Base-by-base conservation (phyloP, 2,329 filamentous ascomycete species). In the Mycogone perniciosa region DNA sequence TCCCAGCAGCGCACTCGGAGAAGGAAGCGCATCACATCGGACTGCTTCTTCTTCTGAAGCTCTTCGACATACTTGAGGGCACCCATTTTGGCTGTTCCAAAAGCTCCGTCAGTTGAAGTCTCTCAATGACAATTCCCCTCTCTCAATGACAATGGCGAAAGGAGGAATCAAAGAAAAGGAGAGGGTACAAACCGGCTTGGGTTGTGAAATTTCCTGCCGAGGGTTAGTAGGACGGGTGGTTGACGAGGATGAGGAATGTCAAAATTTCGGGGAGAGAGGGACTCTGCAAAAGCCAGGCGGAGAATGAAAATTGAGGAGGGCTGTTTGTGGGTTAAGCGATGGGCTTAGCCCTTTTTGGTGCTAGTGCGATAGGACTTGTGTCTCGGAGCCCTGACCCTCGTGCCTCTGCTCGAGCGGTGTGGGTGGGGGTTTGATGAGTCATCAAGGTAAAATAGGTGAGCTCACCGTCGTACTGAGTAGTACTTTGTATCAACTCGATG, bases 41-140 rank as follows among this genome's bases (percentile, higher is more conserved):
- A 96, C 87, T 99, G 93, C 90, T 99, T 99, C 89, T 96, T 96
- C 90, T 99, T 97, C 79, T 96, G 90, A 82, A 99, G 88, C 85
- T 99, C 93, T 86, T 99, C 95, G 80, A 99, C 89, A 83, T 96
- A 99, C 82, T 99, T 99, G 78, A 96, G 89, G 82, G 92, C 92
- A 88, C 93, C 93, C 93, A 96, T 96, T 84, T 92, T 82, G 73
- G 70, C 78, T 81, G 63, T 65, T 57, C 46, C 7, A 53, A 52
- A 50, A 53, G 27, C 46, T 34, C 52, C 47, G 45, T 54, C 13
- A 38, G 13, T 20, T 29, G 31, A 35, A 38, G 42, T 51, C 44
- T 33, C 48, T 47, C 37, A 29, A 40, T 31, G 43, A 35, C 27
- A 38, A 13, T 2, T 6, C 39, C 39, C 34, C 26, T 39, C 27